These are phyloP conservation scores for Dendrocalamus sinicus DNA, from an alignment of 176 grass and related monocot genomes.

Conservation along the genomic window DNA sequence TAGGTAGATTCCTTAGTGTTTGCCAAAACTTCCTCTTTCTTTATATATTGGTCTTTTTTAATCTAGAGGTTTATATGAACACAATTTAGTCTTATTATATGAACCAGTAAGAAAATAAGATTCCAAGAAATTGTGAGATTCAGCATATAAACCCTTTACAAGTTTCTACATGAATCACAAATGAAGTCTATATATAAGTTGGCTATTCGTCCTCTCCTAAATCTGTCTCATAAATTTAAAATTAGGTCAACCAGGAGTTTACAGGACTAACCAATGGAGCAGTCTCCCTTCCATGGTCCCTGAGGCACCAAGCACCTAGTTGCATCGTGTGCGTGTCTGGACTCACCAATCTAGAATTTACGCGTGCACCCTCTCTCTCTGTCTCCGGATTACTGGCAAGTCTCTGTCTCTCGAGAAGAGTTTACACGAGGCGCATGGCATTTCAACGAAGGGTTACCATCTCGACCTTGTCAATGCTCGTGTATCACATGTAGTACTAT, in stretches of 20 bases:
- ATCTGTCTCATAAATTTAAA: background rate
- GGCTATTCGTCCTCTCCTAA: background rate
- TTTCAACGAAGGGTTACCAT: slow-evolving; percentile 12
- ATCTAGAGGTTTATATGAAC: background rate
- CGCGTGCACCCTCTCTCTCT: background rate
- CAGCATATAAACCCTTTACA: background rate
- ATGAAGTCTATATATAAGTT: background rate
- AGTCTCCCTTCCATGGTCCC: background rate
- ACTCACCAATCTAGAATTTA: background rate
- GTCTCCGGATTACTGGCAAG: too few relatives aligned
- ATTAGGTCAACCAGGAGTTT: background rate
- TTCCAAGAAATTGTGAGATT: background rate
- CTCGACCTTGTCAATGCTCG: background rate
- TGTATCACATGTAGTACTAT: too few relatives aligned
- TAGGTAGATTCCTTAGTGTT: background rate
- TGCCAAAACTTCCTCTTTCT: background rate
- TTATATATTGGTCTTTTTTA: background rate
- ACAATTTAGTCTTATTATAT: background rate
- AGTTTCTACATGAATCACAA: background rate
- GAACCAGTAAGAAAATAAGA: background rate
- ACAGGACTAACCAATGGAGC: background rate
- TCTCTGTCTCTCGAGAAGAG: background rate
- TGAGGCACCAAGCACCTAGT: background rate
- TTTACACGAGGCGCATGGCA: background rate
- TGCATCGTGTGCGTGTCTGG: background rate